A percentile compares a stretch with the other conserved stretches of the same genome.
Conservation (phyloP, 108 stramenopile genomes). For the Cyclotella choctawhatcheeana region DNA sequence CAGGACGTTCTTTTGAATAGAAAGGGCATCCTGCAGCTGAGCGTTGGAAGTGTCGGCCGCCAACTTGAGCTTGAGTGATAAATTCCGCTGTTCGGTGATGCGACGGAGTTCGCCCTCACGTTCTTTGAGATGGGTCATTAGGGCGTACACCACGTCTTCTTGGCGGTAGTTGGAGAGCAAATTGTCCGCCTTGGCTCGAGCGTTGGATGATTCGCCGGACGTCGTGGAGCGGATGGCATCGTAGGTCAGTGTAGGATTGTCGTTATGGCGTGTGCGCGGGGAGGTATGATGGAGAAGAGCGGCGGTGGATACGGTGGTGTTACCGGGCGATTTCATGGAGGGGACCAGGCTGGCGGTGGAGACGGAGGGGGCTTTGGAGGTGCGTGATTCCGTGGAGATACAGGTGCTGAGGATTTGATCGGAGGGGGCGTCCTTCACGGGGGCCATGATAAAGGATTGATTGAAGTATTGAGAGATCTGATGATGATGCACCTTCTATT, state of each 20-base stretch:
- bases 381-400: neutral
- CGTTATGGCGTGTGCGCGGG: neutral
- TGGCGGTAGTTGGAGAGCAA: conserved; percentile 19
- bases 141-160: conserved; percentile 35
- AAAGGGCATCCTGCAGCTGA: conserved; percentile 10
- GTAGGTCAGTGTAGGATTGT: neutral
- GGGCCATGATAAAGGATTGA: neutral
- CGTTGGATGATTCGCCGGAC: neutral
- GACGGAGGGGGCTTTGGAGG: neutral
- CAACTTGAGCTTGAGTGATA: conserved; percentile 10
- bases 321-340: no score
- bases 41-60: conserved; percentile 20
- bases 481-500: no score
- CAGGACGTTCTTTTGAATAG: conserved; percentile 8
- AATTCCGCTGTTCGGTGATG: conserved; percentile 18
- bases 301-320: neutral
- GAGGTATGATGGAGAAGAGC: conserved; percentile 10
- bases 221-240: neutral
- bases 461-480: neutral
- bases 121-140: conserved; percentile 42
- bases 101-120: conserved; percentile 30
- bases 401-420: neutral
- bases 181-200: neutral
- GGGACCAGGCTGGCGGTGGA: no score
- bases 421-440: neutral